Evolutionary conservation across 257 asterid genomes (phyloP), one percentile per base, ranked within the genome.

Genomic region (Scutellaria minor): DNA sequence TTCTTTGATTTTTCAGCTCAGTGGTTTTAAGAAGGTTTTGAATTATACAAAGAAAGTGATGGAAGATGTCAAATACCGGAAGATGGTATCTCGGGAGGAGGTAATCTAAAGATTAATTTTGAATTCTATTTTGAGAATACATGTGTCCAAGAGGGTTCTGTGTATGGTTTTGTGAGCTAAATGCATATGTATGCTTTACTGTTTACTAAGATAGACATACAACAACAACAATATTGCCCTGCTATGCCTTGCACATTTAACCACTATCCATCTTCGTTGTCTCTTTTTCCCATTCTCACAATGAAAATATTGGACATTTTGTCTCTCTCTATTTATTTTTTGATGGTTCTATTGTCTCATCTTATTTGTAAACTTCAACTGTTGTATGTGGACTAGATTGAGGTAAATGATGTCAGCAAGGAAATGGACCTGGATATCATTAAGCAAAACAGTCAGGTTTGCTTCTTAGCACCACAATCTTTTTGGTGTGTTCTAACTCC

Each of bases 381-480:
- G 1, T 24, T 1, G 31, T 50, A 50, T 83, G 70, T 82, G 75
- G 54, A 53, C 47, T 81, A 95, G 99, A 92, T 92, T 74, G 99
- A 95, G 86, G 96, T 90, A 65, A 90, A 95, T 89, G 99, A 95
- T 80, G 99, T 95, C 74, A 88, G 96, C 91, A 95, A 92, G 91
- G 98, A 95, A 87, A 95, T 95, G 99, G 99, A 95, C 81, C 81
- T 95, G 90, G 99, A 95, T 82, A 95, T 95, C 71, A 92, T 95
- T 79, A 92, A 90, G 78, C 96, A 84, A 76, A 95, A 95, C 80
- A 87, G 93, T 68, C 98, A 85, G 98, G 98, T 90, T 45, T 78
- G 78, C 27, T 72, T 69, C 57, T 27, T 4, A 39, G 58, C 62
- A 68, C 70, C 55, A 6, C 11, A 44, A 45, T 71, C 39, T 44